These are phyloP conservation scores for Botrytis medusae DNA, from an alignment of 2,329 filamentous ascomycete genomes.

Conservation along the genomic window DNA sequence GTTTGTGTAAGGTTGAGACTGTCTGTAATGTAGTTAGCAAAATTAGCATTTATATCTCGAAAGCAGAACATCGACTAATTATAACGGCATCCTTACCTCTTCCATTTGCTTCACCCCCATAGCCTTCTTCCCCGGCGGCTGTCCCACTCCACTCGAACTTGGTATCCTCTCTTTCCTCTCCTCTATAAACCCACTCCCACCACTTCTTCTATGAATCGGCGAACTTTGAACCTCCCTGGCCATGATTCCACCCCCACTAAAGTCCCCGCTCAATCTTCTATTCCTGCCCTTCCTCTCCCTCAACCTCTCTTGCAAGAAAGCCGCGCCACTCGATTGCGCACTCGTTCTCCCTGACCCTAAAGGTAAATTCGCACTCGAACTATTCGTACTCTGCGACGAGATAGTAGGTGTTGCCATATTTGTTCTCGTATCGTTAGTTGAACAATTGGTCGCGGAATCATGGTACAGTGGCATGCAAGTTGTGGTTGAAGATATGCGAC, in stretches of 20 bases:
- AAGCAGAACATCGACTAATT: constrained; percentile 21
- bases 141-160: constrained; percentile 33
- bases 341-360: constrained; percentile 23
- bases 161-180: constrained; percentile 35
- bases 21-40: constrained; percentile 45
- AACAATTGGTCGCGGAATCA: constrained; percentile 28
- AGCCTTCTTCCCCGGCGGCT: constrained; percentile 41
- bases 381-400: constrained; percentile 22
- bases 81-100: constrained; percentile 48
- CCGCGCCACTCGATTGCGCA: constrained; percentile 28
- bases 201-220: constrained; percentile 28
- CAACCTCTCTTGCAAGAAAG: constrained; percentile 40
- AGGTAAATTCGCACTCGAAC: constrained; percentile 26
- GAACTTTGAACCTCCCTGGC: constrained; percentile 37
- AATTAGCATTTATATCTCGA: constrained; percentile 1
- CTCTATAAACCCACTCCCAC: constrained; percentile 17
- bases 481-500: constrained; percentile 22
- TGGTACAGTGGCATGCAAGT: constrained; percentile 11
- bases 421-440: constrained; percentile 32
- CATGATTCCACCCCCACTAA: constrained; percentile 19
- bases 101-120: constrained; percentile 69
- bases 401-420: constrained; percentile 26
- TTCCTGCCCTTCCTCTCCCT: constrained; percentile 40
- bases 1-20: constrained; percentile 67
- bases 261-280: constrained; percentile 32